Base-by-base conservation (phyloP, 1,284 basidiomycete genomes). In the Pseudozyma thailandica region DNA sequence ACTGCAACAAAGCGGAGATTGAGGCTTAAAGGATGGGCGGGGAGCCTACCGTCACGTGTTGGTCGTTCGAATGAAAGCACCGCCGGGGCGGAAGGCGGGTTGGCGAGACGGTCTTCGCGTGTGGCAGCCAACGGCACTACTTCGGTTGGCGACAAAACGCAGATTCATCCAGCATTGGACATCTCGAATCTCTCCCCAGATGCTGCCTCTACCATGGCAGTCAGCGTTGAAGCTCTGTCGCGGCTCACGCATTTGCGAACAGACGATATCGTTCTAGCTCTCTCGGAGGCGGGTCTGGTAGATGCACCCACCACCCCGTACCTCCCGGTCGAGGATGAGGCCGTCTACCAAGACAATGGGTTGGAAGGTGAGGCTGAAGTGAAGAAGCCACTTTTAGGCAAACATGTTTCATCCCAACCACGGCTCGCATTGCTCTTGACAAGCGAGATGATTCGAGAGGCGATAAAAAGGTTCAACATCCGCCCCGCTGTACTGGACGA, bases 201-300 rank as follows among this genome's bases (percentile, higher is more conserved):
- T 1, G 42, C 28, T 27, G 12, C 50, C 1, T 48, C 30, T 18
- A 68, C 71, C 13, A 53, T 78, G 27, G 45, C 46, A 4, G 78
- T 82, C 26, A 75, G 74, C 13, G 65, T 83, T 4, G 80, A 75
- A 16, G 39, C 91, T 30, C 88, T 97, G 56, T 89, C 92, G 4
- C 85, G 86, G 12, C 91, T 91, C 13, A 93, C 92, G 39, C 90
- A 92, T 82, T 84, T 98, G 51, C 87, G 92, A 2, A 83, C 89
- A 0, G 93, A 97, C 68, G 94, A 98, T 80, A 88, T 90, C 0
- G 90, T 92, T 0, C 92, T 94, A 81, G 91, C 93, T 1, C 84
- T 98, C 53, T 89, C 91, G 53, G 93, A 96, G 81, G 90, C 91
- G 51, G 93, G 93, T 16, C 85, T 98, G 55, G 85, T 96, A 18